These are phyloP conservation scores for Saitozyma sp. DNA, from an alignment of 768 basidiomycete genomes.

Conservation along the genomic window DNA sequence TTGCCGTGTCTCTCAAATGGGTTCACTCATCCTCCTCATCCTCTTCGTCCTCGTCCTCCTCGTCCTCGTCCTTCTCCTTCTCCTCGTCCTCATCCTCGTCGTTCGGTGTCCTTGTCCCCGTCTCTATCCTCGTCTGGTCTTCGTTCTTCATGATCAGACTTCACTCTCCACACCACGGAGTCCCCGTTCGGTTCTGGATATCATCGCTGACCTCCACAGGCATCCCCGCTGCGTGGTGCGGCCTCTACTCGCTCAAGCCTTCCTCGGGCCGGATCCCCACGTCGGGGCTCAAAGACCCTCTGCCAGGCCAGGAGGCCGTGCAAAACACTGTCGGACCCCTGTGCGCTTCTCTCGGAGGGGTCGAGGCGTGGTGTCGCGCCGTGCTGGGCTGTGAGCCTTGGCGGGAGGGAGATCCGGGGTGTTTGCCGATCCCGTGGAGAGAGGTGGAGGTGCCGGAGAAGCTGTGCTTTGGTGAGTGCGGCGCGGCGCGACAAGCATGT, in stretches of 20 bases:
- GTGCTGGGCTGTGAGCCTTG: constrained; percentile 31
- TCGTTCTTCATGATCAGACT: too few species aligned
- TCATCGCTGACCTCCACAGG: constrained; percentile 40
- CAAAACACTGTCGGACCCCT: constrained; percentile 36
- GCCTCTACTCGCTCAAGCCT: constrained; percentile 48
- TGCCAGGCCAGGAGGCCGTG: constrained; percentile 40
- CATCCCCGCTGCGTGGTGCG: constrained; percentile 68
- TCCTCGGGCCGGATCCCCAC: constrained; percentile 28
- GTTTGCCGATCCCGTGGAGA: constrained; percentile 41
- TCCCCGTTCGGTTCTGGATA: too few species aligned
- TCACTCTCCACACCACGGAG: too few species aligned
- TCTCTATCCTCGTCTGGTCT: too few species aligned
- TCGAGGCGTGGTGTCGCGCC: constrained; percentile 30
- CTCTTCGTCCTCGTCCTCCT: too few species aligned
- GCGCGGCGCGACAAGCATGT: too few species aligned
- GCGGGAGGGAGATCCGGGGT: constrained; percentile 23
- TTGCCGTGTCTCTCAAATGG: too few species aligned
- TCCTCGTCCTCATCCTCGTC: too few species aligned
- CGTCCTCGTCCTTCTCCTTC: too few species aligned
- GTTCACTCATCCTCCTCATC: too few species aligned
- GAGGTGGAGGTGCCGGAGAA: constrained; percentile 25
- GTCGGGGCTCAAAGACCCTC: constrained; percentile 23
- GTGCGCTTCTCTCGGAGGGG: constrained; percentile 17
- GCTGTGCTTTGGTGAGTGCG: constrained; percentile 29
- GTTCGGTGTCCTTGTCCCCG: too few species aligned